Evolutionary conservation across 2,329 filamentous ascomycete genomes (phyloP).

Genomic region (Phialophora expanda): DNA sequence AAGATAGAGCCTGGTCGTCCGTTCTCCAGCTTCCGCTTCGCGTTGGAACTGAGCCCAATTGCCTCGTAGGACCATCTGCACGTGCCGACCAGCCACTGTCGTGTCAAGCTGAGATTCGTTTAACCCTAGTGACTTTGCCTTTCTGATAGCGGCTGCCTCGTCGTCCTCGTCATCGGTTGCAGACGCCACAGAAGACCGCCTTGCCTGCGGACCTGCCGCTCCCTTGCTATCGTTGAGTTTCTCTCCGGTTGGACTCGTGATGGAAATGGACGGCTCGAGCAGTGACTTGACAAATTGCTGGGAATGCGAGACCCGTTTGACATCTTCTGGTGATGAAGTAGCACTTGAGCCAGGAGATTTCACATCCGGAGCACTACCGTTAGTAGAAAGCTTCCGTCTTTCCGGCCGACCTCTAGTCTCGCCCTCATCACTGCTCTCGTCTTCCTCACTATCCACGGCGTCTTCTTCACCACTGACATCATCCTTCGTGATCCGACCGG

Average conservation of each 20-base stretch:
- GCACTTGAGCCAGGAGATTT: conserved; percentile 30
- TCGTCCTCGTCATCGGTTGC: conserved; percentile 61
- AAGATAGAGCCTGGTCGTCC: conserved; percentile 84
- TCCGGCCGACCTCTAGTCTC: conserved; percentile 45
- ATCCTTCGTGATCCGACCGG: conserved; percentile 65
- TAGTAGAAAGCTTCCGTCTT: conserved; percentile 48
- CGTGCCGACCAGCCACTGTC: conserved; percentile 77
- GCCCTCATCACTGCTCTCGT: conserved; percentile 44
- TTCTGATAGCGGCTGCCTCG: conserved; percentile 82
- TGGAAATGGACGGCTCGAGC: conserved; percentile 42
- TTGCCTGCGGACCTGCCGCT: conserved; percentile 44
- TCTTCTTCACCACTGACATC: conserved; percentile 65
- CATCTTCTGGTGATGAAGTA: conserved; percentile 22
- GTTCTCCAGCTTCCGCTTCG: conserved; percentile 77
- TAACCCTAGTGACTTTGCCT: conserved; percentile 82
- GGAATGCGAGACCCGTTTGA: conserved; percentile 25
- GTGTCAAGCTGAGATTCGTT: conserved; percentile 77
- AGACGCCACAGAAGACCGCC: conserved; percentile 21
- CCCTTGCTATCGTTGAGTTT: conserved; percentile 47
- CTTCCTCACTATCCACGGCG: conserved; percentile 48
- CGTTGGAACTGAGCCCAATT: conserved; percentile 70
- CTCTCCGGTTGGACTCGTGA: conserved; percentile 36
- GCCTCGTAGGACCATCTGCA: conserved; percentile 88
- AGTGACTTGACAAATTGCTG: conserved; percentile 36
- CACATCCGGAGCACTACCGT: conserved; percentile 45